Percentiles rank a stretch among this genome's conserved stretches.
Conservation (phyloP, 23 red algal genomes). For the Gracilaria domingensis region DNA sequence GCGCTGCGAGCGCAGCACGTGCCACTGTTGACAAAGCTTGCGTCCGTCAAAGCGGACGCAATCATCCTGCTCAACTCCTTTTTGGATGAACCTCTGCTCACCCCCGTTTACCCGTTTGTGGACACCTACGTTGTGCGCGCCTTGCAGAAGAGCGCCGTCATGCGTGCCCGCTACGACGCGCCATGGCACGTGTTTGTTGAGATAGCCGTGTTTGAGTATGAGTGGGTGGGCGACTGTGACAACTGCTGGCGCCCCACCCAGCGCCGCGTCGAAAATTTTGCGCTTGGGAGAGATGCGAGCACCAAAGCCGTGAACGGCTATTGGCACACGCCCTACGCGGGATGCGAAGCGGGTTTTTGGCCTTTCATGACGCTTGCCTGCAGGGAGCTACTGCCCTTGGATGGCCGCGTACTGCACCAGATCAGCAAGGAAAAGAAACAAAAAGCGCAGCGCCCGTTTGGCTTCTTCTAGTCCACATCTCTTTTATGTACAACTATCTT, state of each 20-base stretch:
- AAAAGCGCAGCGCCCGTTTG: conserved; percentile 58
- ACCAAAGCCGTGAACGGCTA: conserved; percentile 52
- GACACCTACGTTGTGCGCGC: conserved; percentile 61
- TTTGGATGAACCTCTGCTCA: conserved; percentile 34
- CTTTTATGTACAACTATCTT: conserved; percentile 2
- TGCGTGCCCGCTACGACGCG: conserved; percentile 25
- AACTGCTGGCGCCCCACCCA: conserved; percentile 38
- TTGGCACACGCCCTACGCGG: conserved; percentile 38
- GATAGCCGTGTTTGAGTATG: conserved; percentile 81
- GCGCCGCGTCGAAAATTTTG: conserved; percentile 36
- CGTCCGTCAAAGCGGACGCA: conserved; percentile 21
- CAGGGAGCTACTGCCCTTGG: conserved; percentile 22
- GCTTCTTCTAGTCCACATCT: conserved; percentile 43
- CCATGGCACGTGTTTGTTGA: conserved; percentile 70
- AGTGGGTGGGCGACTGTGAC: conserved; percentile 65
- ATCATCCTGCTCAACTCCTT: conserved; percentile 68
- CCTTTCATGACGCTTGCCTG: conserved; percentile 68
- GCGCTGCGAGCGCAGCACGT: not conserved
- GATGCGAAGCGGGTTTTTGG: conserved; percentile 83
- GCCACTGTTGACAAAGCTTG: not conserved
- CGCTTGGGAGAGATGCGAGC: conserved; percentile 6
- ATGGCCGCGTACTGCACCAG: conserved; percentile 32
- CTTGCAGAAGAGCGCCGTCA: conserved; percentile 56
- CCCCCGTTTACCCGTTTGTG: not conserved
- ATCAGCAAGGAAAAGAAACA: conserved; percentile 25